Percentiles rank a stretch among this genome's conserved stretches.
These are phyloP conservation scores for Hippophae tibetana DNA, from an alignment of 306 rosid genomes.

Conservation along the genomic window DNA sequence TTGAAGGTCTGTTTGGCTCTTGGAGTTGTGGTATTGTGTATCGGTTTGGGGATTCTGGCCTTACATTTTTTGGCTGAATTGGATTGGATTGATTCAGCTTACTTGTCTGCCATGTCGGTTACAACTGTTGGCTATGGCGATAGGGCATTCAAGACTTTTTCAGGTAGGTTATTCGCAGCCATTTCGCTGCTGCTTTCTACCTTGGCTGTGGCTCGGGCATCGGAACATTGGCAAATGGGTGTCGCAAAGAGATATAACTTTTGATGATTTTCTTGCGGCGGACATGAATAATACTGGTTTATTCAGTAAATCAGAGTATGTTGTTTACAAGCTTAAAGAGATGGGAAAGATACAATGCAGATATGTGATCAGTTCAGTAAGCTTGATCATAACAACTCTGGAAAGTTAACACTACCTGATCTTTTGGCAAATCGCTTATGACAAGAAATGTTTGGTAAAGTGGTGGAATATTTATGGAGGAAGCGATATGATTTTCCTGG, in stretches of 20 bases:
- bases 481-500: no score
- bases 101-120: constrained; percentile 74
- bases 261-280: constrained; percentile 70
- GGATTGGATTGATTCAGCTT: constrained; percentile 58
- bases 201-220: constrained; percentile 68
- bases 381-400: constrained; percentile 59
- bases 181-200: constrained; percentile 70
- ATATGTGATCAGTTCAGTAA: constrained; percentile 58
- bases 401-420: constrained; percentile 73
- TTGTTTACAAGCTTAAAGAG: constrained; percentile 78
- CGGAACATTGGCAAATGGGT: constrained; percentile 52
- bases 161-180: constrained; percentile 59
- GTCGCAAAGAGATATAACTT: constrained; percentile 62
- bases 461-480: no score
- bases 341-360: constrained; percentile 67
- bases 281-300: constrained; percentile 63
- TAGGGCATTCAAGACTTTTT: constrained; percentile 56
- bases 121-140: constrained; percentile 87
- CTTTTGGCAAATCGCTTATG: constrained; percentile 25
- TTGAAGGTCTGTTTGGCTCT: constrained; percentile 79
- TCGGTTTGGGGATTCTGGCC: constrained; percentile 54
- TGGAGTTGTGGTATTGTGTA: constrained; percentile 66
- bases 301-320: constrained; percentile 79
- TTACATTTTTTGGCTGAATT: constrained; percentile 51
- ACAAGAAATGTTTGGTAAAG: background rate